Percentiles rank a stretch among this genome's conserved stretches.
Evolutionary conservation across 371 early-diverging fungal species (phyloP).

Genomic region (Nematocida ausubeli): DNA sequence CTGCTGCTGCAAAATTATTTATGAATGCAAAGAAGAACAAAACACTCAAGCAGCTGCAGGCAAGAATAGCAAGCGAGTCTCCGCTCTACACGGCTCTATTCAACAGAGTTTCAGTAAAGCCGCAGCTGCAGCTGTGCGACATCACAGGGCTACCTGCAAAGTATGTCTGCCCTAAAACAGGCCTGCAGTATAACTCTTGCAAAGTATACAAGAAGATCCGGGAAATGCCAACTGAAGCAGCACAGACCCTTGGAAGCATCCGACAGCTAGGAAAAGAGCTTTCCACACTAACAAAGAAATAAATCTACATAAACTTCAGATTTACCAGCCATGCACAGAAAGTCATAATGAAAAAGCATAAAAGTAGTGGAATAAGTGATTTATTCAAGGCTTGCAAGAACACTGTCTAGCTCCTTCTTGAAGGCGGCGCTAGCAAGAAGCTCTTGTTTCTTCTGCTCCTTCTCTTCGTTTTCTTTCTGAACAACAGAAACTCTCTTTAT

Average conservation of each 20-base stretch:
- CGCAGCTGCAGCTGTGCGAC: conserved; percentile 64
- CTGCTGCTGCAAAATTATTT: not conserved
- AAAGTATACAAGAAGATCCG: conserved; percentile 63
- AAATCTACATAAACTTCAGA: not conserved
- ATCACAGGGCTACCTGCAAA: conserved; percentile 65
- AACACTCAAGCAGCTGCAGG: conserved; percentile 55
- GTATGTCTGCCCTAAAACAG: conserved; percentile 65
- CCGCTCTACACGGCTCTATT: conserved; percentile 54
- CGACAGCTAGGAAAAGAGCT: conserved; percentile 35
- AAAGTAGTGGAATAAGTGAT: conserved; percentile 6
- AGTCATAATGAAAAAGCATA: no score
- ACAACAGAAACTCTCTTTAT: conserved; percentile 30
- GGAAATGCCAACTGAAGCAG: conserved; percentile 42
- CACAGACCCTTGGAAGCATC: conserved; percentile 29
- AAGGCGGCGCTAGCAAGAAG: conserved; percentile 38
- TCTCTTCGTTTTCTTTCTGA: conserved; percentile 41
- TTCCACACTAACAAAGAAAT: conserved; percentile 9
- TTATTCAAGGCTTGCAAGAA: conserved; percentile 57
- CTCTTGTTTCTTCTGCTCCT: conserved; percentile 28
- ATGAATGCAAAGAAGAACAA: conserved; percentile 52
- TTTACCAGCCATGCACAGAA: no score
- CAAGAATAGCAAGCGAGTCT: conserved; percentile 30
- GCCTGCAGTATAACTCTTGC: conserved; percentile 60
- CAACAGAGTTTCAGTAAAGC: conserved; percentile 49
- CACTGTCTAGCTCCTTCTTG: conserved; percentile 56